phyloP scores from a whole-genome alignment of 208 protist species.

The Endotrypanum monterogeii region DNA sequence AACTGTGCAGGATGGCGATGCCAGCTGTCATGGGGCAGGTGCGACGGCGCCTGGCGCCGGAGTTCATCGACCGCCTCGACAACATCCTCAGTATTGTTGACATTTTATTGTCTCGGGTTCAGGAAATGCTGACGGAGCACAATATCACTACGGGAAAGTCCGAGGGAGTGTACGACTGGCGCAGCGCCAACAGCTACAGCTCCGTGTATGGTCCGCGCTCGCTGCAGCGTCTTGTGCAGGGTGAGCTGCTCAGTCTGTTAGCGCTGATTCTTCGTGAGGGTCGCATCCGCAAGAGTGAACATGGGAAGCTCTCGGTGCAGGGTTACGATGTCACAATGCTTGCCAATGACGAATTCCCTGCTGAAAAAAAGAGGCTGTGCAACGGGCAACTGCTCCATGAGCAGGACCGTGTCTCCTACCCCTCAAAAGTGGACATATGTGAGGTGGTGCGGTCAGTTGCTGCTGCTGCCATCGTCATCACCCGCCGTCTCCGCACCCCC shows the following conservation, averaged over 20 bases:
- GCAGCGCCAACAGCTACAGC: constrained; percentile 89
- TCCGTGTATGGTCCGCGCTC: constrained; percentile 96
- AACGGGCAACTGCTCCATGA: constrained; percentile 36
- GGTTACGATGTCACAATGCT: constrained; percentile 52
- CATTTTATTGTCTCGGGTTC: constrained; percentile 87
- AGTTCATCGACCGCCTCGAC: constrained; percentile 99
- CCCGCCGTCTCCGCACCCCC: too few relatives aligned
- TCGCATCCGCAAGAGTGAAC: constrained; percentile 75
- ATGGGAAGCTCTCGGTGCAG: constrained; percentile 48
- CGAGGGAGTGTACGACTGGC: constrained; percentile 76
- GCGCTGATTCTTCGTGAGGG: constrained; percentile 89
- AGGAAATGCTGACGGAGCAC: constrained; percentile 79
- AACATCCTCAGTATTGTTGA: constrained; percentile 94
- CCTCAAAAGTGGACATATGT: too few relatives aligned
- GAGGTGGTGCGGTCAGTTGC: too few relatives aligned
- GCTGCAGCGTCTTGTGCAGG: constrained; percentile 92
- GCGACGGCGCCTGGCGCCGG: constrained; percentile 92
- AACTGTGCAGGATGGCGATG: constrained; percentile 51
- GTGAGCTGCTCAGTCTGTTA: constrained; percentile 92
- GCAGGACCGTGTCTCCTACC: neutral
- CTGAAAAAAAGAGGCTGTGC: constrained; percentile 29
- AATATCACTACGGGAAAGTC: constrained; percentile 80
- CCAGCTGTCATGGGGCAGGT: constrained; percentile 90
- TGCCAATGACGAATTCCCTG: constrained; percentile 63
- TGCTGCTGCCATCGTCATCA: too few relatives aligned